Conservation (phyloP, 495 filamentous ascomycete genomes). For the Hypoxylon fragiforme region DNA sequence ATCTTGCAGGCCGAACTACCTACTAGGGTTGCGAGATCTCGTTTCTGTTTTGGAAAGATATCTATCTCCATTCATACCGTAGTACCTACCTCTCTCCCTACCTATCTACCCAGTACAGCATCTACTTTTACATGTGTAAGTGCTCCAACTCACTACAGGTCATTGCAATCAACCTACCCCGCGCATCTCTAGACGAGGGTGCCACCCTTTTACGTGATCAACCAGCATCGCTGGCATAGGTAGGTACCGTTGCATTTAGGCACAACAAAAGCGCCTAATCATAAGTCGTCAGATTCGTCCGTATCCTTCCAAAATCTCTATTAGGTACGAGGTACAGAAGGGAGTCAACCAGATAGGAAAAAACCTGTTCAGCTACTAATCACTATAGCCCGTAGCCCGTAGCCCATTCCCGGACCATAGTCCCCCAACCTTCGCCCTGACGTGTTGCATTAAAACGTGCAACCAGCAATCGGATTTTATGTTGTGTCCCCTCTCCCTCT, state of each 20-base stretch:
- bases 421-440: too few relatives aligned
- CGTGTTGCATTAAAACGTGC: too few relatives aligned
- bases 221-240: conserved; percentile 13
- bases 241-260: conserved; percentile 29
- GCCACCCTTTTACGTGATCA: conserved; percentile 22
- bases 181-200: conserved; percentile 21
- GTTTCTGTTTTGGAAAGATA: conserved; percentile 25
- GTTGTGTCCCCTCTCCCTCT: conserved; percentile 10
- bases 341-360: too few relatives aligned
- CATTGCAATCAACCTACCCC: conserved; percentile 20
- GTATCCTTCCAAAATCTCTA: too few relatives aligned
- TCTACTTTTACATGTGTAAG: too few relatives aligned
- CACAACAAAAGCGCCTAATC: conserved; percentile 24
- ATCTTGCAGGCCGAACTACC: too few relatives aligned
- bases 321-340: too few relatives aligned
- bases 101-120: too few relatives aligned
- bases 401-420: too few relatives aligned
- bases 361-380: too few relatives aligned
- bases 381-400: too few relatives aligned
- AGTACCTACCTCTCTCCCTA: conserved; percentile 1
- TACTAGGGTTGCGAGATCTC: conserved; percentile 8
- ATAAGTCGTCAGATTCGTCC: conserved; percentile 13
- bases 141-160: conserved; percentile 17
- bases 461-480: conserved; percentile 8
- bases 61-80: conserved; percentile 1